These are phyloP conservation scores for Backusella westeae DNA, from an alignment of 192 early-diverging fungal species.

Conservation along the genomic window DNA sequence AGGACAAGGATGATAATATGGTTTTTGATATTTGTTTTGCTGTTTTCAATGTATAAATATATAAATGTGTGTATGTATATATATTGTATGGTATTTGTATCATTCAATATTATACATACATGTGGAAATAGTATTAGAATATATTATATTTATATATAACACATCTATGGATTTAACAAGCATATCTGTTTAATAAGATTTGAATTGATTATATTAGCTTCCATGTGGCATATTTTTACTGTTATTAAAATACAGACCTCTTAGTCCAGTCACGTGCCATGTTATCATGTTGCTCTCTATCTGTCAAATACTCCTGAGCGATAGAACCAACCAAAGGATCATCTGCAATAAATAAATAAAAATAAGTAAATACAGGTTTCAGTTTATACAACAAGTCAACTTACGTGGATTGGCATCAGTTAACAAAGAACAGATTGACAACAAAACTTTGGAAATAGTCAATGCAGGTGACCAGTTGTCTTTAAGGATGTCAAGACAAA, in stretches of 20 bases:
- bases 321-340: constrained; percentile 92
- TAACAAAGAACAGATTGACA: constrained; percentile 93
- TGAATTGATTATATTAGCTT: background rate
- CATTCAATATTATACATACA: background rate
- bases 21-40: background rate
- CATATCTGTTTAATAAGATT: constrained; percentile 13
- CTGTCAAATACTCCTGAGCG: constrained; percentile 82
- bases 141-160: background rate
- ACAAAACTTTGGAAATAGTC: constrained; percentile 92
- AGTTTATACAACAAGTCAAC: constrained; percentile 12
- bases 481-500: constrained; percentile 95
- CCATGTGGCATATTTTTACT: background rate
- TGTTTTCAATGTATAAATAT: background rate
- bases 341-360: constrained; percentile 41
- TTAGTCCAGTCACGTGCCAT: constrained; percentile 93
- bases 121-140: background rate
- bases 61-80: background rate
- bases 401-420: constrained; percentile 93
- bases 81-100: background rate
- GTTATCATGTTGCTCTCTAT: constrained; percentile 84
- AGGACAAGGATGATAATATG: background rate
- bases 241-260: constrained; percentile 55
- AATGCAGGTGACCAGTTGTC: constrained; percentile 97
- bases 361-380: background rate
- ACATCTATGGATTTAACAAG: constrained; percentile 3